phyloP scores from a whole-genome alignment of 148 eudicot species.

The Silene latifolia region DNA sequence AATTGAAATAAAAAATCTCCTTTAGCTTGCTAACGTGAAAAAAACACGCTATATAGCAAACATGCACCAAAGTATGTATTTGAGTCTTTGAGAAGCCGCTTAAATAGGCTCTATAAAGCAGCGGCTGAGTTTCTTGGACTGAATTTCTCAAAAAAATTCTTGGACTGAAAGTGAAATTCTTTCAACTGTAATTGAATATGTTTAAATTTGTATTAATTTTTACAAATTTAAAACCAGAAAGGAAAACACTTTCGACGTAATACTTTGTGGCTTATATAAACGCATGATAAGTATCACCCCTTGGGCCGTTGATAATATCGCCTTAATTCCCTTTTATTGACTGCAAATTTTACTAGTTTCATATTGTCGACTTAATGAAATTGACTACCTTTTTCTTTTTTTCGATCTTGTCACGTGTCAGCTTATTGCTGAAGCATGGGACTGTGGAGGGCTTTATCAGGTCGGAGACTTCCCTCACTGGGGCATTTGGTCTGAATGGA shows the following conservation, averaged over 20 bases:
- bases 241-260: not conserved
- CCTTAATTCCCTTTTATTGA: not conserved
- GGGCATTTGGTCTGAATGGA: conserved; percentile 99
- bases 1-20: not conserved
- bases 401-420: conserved; percentile 26
- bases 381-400: conserved; percentile 6
- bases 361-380: conserved; percentile 4
- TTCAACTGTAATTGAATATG: not conserved
- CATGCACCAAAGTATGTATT: not conserved
- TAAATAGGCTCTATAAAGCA: not conserved
- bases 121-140: not conserved
- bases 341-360: not conserved
- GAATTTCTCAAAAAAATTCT: not conserved
- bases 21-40: not conserved
- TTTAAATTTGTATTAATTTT: not conserved
- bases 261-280: not conserved
- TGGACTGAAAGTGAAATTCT: not conserved
- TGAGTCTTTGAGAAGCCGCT: not conserved
- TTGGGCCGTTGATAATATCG: not conserved
- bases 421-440: conserved; percentile 99
- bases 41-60: not conserved
- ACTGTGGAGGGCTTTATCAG: conserved; percentile 98
- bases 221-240: not conserved
- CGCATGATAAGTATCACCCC: not conserved
- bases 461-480: conserved; percentile 96